Evolutionary conservation across 805 yeast species (phyloP), one percentile per base, ranked within the genome.

Genomic region (Blastobotrys robertii): DNA sequence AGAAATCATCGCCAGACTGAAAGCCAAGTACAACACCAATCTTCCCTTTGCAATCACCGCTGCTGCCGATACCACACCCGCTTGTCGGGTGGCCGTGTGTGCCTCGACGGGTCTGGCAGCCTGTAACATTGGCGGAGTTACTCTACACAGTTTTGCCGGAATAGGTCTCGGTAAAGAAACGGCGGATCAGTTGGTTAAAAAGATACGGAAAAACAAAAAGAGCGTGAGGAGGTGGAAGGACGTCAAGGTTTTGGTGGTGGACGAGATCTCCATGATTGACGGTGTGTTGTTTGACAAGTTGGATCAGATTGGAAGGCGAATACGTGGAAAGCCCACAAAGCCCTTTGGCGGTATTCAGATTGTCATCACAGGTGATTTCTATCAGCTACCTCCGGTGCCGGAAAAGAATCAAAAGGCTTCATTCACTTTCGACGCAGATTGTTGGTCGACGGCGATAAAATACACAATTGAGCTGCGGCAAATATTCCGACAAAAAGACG

Each of bases 61-160:
- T 8, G 43, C 38, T 3, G 38, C 38, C 8, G 34, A 35, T 11
- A 39, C 35, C 34, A 19, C 25, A 6, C 25, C 25, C 4, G 25
- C 25, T 19, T 19, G 25, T 19, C 14, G 35, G n/a, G 84, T 92
- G 3, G 95, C 94, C 0, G 78, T 90, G 4, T 86, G 97, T 0
- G 98, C 98, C 0, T 84, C 96, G 0, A 92, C 98, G 0, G 98
- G 98, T 1, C 66, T 92, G 48, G 98, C 98, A 0, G 98, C 97
- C 0, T 81, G 86, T 34, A 86, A 87, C 54, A 83, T 92, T 52
- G 95, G 94, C 2, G 98, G 98, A 16, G 75, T 73, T 28, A 92
- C 98, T 0, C 68, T 92, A 25, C 94, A 90, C 60, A 71, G 83
- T 54, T 86, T 80, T 65, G 75, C 95, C 0, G 94, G 95, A 1